phyloP scores from a whole-genome alignment of 2,329 filamentous ascomycete genomes.

The Stachybotrys elegans region DNA sequence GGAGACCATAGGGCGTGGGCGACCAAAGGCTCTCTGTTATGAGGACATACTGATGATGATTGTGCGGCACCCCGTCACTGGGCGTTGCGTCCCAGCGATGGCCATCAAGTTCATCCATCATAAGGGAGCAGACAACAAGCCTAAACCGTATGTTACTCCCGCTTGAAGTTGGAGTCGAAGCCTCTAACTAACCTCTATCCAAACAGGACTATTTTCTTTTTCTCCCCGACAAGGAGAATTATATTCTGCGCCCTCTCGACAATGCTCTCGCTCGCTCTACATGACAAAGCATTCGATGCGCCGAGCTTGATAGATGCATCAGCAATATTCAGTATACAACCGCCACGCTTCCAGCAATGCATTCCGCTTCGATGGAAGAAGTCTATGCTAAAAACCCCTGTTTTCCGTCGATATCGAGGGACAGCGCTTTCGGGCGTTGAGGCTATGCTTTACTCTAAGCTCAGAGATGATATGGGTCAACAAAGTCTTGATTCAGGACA shows the following conservation, averaged over 20 bases:
- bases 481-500: slow-evolving; percentile 14
- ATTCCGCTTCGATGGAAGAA: slow-evolving; percentile 16
- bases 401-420: slow-evolving; percentile 11
- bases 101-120: slow-evolving; percentile 24
- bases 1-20: slow-evolving; percentile 14
- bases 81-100: slow-evolving; percentile 16
- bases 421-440: slow-evolving; percentile 5
- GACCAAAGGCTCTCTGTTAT: slow-evolving; percentile 23
- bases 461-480: slow-evolving; percentile 16
- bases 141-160: slow-evolving; percentile 17
- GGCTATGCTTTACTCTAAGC: slow-evolving; percentile 15
- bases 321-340: neutral
- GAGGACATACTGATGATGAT: slow-evolving; percentile 25
- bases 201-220: slow-evolving; percentile 22
- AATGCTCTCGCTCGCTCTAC: slow-evolving; percentile 18
- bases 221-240: slow-evolving; percentile 17
- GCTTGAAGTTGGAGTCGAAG: neutral
- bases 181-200: slow-evolving; percentile 7
- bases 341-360: slow-evolving; percentile 6
- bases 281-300: slow-evolving; percentile 17
- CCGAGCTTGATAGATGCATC: slow-evolving; percentile 14
- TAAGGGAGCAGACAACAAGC: slow-evolving; percentile 22
- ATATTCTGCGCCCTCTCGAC: slow-evolving; percentile 19
- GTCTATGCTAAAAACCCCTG: slow-evolving; percentile 13
- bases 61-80: slow-evolving; percentile 16